phyloP scores from a whole-genome alignment of 2,329 filamentous ascomycete species.

The Diaporthe nobilis region DNA sequence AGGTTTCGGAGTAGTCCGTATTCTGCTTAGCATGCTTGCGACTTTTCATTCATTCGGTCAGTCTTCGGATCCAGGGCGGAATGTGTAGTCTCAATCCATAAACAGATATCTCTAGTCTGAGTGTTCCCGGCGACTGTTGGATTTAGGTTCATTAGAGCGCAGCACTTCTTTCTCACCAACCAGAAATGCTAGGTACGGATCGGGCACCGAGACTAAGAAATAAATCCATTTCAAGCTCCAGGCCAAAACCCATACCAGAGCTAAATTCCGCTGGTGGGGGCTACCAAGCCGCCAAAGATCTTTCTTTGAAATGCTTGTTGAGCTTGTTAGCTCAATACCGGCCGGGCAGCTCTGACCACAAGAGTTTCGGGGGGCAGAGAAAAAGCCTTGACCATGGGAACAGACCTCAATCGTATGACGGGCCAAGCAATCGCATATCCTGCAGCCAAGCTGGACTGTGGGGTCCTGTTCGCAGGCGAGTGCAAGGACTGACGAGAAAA shows the following conservation, averaged over 20 bases:
- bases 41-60: neutral
- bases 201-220: neutral
- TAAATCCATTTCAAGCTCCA: constrained; percentile 5
- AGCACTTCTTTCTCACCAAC: neutral
- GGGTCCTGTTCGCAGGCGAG: neutral
- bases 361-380: neutral
- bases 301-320: constrained; percentile 24
- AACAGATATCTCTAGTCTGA: neutral
- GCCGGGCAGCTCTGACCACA: constrained; percentile 6
- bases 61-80: neutral
- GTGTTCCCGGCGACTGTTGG: neutral
- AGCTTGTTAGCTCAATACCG: neutral
- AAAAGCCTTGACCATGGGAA: neutral
- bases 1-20: neutral
- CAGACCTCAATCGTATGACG: neutral
- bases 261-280: neutral
- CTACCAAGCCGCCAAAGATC: neutral
- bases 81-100: neutral
- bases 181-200: neutral
- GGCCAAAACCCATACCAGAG: constrained; percentile 1
- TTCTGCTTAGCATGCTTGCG: neutral
- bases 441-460: constrained; percentile 20
- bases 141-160: neutral
- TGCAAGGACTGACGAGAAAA: neutral
- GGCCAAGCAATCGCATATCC: constrained; percentile 10